Evolutionary conservation across 495 filamentous ascomycete species (phyloP).

Genomic region (Hypoxylon perforatum): DNA sequence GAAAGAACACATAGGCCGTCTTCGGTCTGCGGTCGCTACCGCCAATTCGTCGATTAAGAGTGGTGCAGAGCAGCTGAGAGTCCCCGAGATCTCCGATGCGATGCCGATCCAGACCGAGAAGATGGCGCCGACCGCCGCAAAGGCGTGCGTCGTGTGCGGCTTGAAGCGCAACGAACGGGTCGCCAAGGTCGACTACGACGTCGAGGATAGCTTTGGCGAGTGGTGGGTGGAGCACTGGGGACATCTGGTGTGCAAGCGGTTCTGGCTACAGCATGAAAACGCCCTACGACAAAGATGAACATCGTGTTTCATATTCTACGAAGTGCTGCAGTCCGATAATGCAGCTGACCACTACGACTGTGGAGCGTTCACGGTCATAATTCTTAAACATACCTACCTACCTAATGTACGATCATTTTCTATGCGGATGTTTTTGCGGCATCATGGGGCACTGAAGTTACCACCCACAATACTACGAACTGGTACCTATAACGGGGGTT

Average conservation of each 20-base stretch:
- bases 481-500: not conserved
- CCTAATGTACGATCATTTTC: too few species aligned
- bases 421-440: too few species aligned
- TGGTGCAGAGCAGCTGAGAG: conserved; percentile 49
- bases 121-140: conserved; percentile 74
- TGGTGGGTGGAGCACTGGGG: conserved; percentile 97
- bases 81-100: conserved; percentile 76
- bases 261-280: conserved; percentile 81
- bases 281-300: conserved; percentile 72
- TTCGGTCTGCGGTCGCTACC: conserved; percentile 68
- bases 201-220: conserved; percentile 91
- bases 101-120: conserved; percentile 70
- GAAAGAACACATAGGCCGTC: conserved; percentile 72
- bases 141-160: conserved; percentile 88
- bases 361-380: too few species aligned
- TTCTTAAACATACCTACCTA: too few species aligned
- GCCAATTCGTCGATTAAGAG: conserved; percentile 54
- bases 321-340: too few species aligned
- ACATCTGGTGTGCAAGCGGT: conserved; percentile 80
- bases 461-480: conserved; percentile 24
- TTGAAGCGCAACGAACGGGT: conserved; percentile 88
- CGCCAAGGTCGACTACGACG: conserved; percentile 74
- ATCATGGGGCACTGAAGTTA: not conserved
- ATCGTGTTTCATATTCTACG: not conserved
- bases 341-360: not conserved